Percentiles rank a stretch among this genome's conserved stretches.
phyloP scores from a whole-genome alignment of 768 basidiomycete species.

The Lactifluus hygrophoroides region DNA sequence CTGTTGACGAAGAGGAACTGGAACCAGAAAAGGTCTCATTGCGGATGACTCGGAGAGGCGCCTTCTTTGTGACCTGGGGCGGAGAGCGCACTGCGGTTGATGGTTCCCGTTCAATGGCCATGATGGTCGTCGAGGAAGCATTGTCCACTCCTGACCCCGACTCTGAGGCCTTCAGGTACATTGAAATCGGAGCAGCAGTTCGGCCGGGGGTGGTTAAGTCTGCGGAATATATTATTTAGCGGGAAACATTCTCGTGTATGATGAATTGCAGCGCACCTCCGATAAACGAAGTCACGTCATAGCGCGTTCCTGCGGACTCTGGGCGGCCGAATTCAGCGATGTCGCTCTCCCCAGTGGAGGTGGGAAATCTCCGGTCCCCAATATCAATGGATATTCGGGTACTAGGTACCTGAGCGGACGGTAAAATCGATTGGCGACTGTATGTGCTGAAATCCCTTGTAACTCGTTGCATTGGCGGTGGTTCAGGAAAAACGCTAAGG shows the following conservation, averaged over 20 bases:
- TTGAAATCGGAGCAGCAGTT: not conserved
- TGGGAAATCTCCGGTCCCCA: conserved; percentile 21
- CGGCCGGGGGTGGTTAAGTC: conserved; percentile 29
- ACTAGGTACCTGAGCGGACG: conserved; percentile 7
- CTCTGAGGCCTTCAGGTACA: not conserved
- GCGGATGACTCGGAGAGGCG: not conserved
- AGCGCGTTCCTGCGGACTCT: conserved; percentile 45
- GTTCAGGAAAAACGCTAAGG: conserved; percentile 60
- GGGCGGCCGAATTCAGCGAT: conserved; percentile 11
- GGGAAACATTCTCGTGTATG: not conserved
- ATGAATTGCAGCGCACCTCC: conserved; percentile 31
- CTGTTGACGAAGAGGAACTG: not conserved
- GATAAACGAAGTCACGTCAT: conserved; percentile 72
- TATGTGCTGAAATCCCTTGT: not conserved
- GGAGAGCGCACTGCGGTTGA: conserved; percentile 8
- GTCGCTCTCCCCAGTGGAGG: conserved; percentile 15
- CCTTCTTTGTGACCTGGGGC: not conserved
- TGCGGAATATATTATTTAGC: conserved; percentile 16
- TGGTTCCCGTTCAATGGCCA: conserved; percentile 13
- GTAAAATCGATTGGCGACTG: not conserved
- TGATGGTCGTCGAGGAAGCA: conserved; percentile 4
- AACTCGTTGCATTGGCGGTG: conserved; percentile 33
- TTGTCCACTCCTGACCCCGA: conserved; percentile 6
- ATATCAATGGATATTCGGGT: conserved; percentile 24
- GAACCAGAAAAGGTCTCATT: not conserved